Evolutionary conservation across 2,329 filamentous ascomycete genomes (phyloP), one percentile per base, ranked within the genome.

Genomic region (Drechslerella dactyloides): DNA sequence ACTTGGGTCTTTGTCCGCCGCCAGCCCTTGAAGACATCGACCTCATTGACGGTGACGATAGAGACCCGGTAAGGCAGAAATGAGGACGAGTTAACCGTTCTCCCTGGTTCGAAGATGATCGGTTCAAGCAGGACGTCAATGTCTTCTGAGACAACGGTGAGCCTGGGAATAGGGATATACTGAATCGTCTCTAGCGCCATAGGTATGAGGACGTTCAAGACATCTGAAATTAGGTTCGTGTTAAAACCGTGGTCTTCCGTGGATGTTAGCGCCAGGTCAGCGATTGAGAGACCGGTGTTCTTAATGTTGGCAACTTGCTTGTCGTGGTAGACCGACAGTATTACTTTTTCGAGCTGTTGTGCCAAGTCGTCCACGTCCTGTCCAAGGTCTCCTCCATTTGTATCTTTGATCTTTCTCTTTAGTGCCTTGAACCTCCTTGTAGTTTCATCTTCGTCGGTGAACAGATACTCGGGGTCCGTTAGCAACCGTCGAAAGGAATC

Each of bases 71-170:
- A 93, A 0, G 93, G 93, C 0, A 97, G 83, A 82, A 97, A 97
- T 0, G 93, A 96, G 1, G 89, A 91, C 73, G 89, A 82, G 78
- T 96, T 93, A 76, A 96, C 84, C 0, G 91, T 96, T 65, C 84
- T 84, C 5, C 93, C 93, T 0, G 93, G 93, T 77, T 97, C 91
- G 33, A 97, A 84, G 69, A 97, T 89, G 33, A 97, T 83, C 74
- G 96, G 97, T 78, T 97, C 93, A 1, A 97, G 82, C 0, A 97
- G 82, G 3, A 97, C 84, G 76, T 97, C 93, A 61, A 96, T 83
- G 35, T 90, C 87, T 0, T 92, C 93, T 2, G 89, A 89, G 0
- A 90, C 89, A 3, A 97, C 83, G 79, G 97, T 93, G n/a, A 97
- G 80, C 2, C 93, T 88, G 0, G 93, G 93, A 58, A 97, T 94